Conservation (phyloP, 352 stramenopile species). For the Globisporangium barbulae region DNA sequence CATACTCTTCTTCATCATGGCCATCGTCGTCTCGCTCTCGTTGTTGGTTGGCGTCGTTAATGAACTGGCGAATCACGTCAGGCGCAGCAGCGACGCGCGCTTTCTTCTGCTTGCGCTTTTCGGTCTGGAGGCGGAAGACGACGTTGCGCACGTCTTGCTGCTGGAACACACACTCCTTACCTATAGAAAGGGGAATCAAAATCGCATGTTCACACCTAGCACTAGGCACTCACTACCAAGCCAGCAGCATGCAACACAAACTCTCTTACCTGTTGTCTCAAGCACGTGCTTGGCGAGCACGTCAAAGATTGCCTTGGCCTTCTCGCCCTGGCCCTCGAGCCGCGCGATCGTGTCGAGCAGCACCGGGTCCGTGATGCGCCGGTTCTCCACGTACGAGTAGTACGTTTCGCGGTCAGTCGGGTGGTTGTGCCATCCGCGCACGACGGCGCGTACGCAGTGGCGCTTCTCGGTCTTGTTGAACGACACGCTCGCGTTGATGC, state of each 20-base stretch:
- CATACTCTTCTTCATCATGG: neutral
- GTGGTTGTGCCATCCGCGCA: constrained; percentile 7
- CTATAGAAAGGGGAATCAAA: neutral
- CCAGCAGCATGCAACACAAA: no score
- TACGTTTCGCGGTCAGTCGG: neutral
- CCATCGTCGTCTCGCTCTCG: neutral
- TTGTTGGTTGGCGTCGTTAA: neutral
- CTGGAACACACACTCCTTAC: neutral
- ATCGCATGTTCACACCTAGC: neutral
- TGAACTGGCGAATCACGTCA: neutral
- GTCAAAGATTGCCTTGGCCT: neutral
- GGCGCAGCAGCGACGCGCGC: neutral
- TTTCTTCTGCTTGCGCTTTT: constrained; percentile 4
- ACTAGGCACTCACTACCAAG: neutral
- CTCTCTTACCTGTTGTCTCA: neutral
- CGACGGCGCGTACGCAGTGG: neutral
- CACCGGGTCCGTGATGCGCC: constrained; percentile 1
- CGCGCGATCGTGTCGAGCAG: constrained; percentile 2
- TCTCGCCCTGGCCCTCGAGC: neutral
- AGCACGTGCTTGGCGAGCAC: neutral
- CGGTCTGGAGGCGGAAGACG: neutral
- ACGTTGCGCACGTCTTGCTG: neutral
- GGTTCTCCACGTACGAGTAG: constrained; percentile 8
- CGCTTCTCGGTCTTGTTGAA: neutral
- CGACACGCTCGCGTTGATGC: constrained; percentile 3